These are phyloP conservation scores for Boletus coccyginus DNA, from an alignment of 768 basidiomycete species.

Conservation along the genomic window DNA sequence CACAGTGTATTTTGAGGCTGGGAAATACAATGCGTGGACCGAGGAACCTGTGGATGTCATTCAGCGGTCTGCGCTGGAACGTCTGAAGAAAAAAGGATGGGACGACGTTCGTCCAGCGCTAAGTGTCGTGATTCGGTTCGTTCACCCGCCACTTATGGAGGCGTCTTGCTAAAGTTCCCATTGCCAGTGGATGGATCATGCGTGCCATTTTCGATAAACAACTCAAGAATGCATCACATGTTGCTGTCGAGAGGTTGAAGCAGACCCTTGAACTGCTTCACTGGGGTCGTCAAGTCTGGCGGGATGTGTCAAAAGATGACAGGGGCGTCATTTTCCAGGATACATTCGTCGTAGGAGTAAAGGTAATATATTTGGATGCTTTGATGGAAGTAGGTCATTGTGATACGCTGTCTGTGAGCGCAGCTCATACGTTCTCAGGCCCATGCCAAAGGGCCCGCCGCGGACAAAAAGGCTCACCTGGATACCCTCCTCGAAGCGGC, in stretches of 20 bases:
- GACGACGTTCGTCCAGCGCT: neutral
- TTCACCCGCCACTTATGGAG: neutral
- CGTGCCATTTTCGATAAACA: neutral
- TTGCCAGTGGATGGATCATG: neutral
- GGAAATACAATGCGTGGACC: neutral
- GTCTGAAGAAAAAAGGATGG: neutral
- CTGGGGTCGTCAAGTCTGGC: conserved; percentile 6
- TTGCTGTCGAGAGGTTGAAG: neutral
- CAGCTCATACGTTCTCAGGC: too few relatives aligned
- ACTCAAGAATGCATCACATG: neutral
- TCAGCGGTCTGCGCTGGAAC: neutral
- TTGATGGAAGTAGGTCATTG: neutral
- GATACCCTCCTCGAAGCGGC: neutral
- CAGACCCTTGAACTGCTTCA: neutral
- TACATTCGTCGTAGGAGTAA: conserved; percentile 1
- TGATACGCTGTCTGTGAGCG: too few relatives aligned
- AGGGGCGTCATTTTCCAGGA: neutral
- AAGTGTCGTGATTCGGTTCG: neutral
- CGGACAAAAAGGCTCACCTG: neutral
- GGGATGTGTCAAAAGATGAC: neutral
- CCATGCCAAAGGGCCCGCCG: too few relatives aligned
- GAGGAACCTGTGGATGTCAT: neutral
- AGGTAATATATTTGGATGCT: neutral
- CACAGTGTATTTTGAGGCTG: neutral
- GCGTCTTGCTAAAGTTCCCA: neutral